Evolutionary conservation across 163 green algal species (phyloP), one percentile per base, ranked within the genome.

Genomic region (Scenedesmus sp.): DNA sequence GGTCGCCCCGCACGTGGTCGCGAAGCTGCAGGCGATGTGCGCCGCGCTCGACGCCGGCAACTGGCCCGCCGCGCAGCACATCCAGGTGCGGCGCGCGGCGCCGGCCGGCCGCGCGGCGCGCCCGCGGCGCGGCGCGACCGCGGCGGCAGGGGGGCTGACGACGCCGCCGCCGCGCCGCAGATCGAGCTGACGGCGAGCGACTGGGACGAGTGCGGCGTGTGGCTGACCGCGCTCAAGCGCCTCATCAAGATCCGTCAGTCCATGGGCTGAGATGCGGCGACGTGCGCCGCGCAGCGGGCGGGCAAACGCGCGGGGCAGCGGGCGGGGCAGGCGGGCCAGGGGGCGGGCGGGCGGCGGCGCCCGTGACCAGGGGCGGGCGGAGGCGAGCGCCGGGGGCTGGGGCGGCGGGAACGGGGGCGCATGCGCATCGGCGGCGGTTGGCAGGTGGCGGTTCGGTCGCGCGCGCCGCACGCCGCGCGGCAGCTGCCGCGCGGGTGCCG

Each of bases 131-230:
- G 10, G 9, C 13, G 13, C 13, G 45, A 13, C 45, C 45, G 15
- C 15, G 45, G 45, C 15, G 45, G 13, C 13, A 22, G 13, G 45
- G 45, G 45, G n/a, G n/a, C n/a, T n/a, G n/a, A n/a, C n/a, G n/a
- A n/a, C n/a, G n/a, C n/a, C n/a, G n/a, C n/a, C 39, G 6, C 39
- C 6, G 7, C 36, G 48, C 83, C 79, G 7, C 88, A 95, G 88
- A 88, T 93, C 7, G 75, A 87, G 50, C 86, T 99, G 76, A 98
- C 96, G 0, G 95, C 91, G 44, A 93, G 69, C 11, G 91, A 98
- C 83, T 99, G 96, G 95, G 95, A 98, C 75, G 96, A 99, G 83
- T 97, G 93, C 70, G 83, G 86, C 24, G 82, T 73, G 15, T 99
- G 94, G 94, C 84, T 99, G 54, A 96, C 92, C 18, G 93, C 91